Evolutionary conservation across 306 rosid genomes (phyloP), one percentile per base, ranked within the genome.

Genomic region (Cucurbita moschata): DNA sequence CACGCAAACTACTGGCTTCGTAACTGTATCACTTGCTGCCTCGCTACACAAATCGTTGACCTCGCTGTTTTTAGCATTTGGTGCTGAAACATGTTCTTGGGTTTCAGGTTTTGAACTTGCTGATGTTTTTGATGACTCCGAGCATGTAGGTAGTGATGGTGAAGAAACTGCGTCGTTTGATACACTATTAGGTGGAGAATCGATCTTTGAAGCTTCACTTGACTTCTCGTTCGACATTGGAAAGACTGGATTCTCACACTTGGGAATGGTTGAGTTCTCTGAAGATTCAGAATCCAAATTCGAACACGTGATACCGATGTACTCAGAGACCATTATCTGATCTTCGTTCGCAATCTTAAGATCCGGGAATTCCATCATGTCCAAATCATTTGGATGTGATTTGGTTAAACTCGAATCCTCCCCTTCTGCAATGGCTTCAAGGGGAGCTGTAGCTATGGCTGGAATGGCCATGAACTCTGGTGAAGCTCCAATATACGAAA

Each of bases 261-360:
- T 93, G 76, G 83, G 68, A 39, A 81, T 72, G 58, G 72, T 73
- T 43, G 84, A 83, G 81, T 87, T 89, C 55, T 81, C 88, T 55
- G 95, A 87, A 61, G 84, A 84, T 72, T 81, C 84, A 52, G 92
- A 83, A 71, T 87, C 97, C 71, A 89, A 65, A 65, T 79, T 79
- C 7, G 75, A 78, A 73, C 89, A 83, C 0, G 97, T 85, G 77
- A 89, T 82, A 15, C 86, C 86, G 52, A 86, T 77, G 26, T 94
- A 94, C 84, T 94, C 98, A 0, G 98, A 90, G 76, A 86, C 92
- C 98, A 94, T 94, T 50, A 84, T 38, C 80, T 86, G 86, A 75
- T 94, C 97, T 80, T 94, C 98, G 49, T 86, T 90, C 15, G 15
- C 92, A 55, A 90, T 84, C 71, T 90, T 89, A 0, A 88, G 98